Evolutionary conservation across 169 alveolate species (phyloP).

Genomic region (Plasmodium gonderi): DNA sequence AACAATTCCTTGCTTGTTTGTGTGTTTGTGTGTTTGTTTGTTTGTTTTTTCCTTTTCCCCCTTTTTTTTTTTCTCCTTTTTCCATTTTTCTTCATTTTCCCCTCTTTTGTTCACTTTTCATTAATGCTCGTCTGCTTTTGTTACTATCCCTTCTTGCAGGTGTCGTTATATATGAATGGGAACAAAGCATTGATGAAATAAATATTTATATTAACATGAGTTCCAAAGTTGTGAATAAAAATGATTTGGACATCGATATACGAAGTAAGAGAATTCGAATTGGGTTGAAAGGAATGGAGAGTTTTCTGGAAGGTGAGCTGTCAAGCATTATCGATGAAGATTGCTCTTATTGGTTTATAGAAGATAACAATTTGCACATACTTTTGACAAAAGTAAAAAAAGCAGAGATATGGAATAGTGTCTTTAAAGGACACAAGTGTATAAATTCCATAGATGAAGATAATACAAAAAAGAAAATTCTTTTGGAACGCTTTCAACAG

Average conservation of each 20-base stretch:
- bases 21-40: background rate
- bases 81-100: too few species aligned
- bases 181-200: constrained; percentile 61
- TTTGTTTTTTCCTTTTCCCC: background rate
- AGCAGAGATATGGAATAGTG: constrained; percentile 64
- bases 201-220: constrained; percentile 50
- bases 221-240: constrained; percentile 28
- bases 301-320: constrained; percentile 66
- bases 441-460: constrained; percentile 71
- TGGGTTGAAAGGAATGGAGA: constrained; percentile 41
- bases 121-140: too few species aligned
- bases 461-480: constrained; percentile 76
- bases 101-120: too few species aligned
- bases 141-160: constrained; percentile 25
- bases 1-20: too few species aligned
- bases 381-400: constrained; percentile 55
- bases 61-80: background rate
- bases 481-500: constrained; percentile 84
- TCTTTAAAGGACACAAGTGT: constrained; percentile 68
- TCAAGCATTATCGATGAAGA: constrained; percentile 55
- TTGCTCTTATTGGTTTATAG: constrained; percentile 72
- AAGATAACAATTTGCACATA: constrained; percentile 67
- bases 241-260: constrained; percentile 39
- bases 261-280: constrained; percentile 39
- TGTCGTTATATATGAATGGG: constrained; percentile 67